phyloP scores from a whole-genome alignment of 768 basidiomycete species.

The Mycena rosella region DNA sequence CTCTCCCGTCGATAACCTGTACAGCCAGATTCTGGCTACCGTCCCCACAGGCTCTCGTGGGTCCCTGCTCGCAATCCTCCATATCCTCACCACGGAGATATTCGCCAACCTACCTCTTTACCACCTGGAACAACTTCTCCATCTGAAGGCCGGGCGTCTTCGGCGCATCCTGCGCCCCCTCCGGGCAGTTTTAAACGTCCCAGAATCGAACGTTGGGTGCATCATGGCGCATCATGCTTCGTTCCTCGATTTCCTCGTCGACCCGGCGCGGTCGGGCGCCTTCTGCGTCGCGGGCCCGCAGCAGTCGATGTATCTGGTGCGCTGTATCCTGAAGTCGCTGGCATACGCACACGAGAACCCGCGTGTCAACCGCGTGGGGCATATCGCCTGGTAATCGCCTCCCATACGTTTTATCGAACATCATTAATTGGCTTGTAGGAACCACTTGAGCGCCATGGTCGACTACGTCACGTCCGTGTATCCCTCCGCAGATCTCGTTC shows the following conservation, averaged over 20 bases:
- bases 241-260: slow-evolving; percentile 30
- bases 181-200: slow-evolving; percentile 19
- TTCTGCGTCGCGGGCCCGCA: slow-evolving; percentile 23
- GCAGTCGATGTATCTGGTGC: slow-evolving; percentile 16
- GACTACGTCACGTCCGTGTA: slow-evolving; percentile 31
- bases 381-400: slow-evolving; percentile 29
- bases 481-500: slow-evolving; percentile 18
- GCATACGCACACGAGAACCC: slow-evolving; percentile 25
- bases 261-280: slow-evolving; percentile 19
- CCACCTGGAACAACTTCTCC: slow-evolving; percentile 29
- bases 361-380: slow-evolving; percentile 24
- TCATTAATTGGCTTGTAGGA: slow-evolving; percentile 16
- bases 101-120: slow-evolving; percentile 22
- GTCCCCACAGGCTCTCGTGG: slow-evolving; percentile 1
- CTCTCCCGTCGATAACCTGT: slow-evolving; percentile 27
- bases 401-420: background rate
- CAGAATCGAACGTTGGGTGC: background rate
- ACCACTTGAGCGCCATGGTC: slow-evolving; percentile 27
- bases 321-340: slow-evolving; percentile 27
- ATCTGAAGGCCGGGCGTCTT: slow-evolving; percentile 9
- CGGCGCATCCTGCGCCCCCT: slow-evolving; percentile 19
- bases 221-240: slow-evolving; percentile 17
- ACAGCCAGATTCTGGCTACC: slow-evolving; percentile 25
- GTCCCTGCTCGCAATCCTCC: slow-evolving; percentile 17
- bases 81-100: slow-evolving; percentile 23